Evolutionary conservation across 192 early-diverging fungal genomes (phyloP), one percentile per base, ranked within the genome.

Genomic region (Diversispora epigaea): DNA sequence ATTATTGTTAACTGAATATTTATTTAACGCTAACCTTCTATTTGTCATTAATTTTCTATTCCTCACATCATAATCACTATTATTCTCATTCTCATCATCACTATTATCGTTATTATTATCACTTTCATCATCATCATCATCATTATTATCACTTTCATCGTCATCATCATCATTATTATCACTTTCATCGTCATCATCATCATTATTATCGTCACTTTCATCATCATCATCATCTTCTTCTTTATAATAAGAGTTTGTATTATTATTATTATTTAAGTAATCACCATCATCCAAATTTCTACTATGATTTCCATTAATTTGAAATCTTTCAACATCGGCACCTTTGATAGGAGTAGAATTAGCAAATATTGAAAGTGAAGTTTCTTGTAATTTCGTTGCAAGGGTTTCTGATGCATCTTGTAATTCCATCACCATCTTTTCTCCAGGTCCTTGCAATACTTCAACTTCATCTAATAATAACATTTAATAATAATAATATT

Each of bases 401-500:
- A 95, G 77, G 10, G 94, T 95, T 65, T 86, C 80, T 49, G 80
- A 77, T 11, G 88, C 93, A 79, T 95, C 92, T 81, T 99, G 97
- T 65, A 99, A 81, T 75, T 94, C 89, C 77, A 91, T 90, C 22
- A 99, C 95, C 90, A 99, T 93, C 71, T 89, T 87, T 77, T 99
- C 95, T 21, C 97, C 97, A 75, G 88, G 44, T 75, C 89, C 80
- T 79, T 82, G 63, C 84, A 86, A 76, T 39, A 80, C 73, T 21
- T 80, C 81, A 65, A 80, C 68, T 2, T 70, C 75, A 8, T 79
- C 73, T 22, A 72, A 32, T 32, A 47, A 12, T n/a, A 17, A 8
- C 74, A 73, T 79, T 55, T 72, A n/a, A n/a, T n/a, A n/a, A n/a
- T 19, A 25, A n/a, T 15, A 39, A 49, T 46, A 47, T 44, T 1